Percentiles rank a stretch among this genome's conserved stretches.
These are phyloP conservation scores for Boletales sp. DNA, from an alignment of 768 basidiomycete genomes.

Conservation along the genomic window DNA sequence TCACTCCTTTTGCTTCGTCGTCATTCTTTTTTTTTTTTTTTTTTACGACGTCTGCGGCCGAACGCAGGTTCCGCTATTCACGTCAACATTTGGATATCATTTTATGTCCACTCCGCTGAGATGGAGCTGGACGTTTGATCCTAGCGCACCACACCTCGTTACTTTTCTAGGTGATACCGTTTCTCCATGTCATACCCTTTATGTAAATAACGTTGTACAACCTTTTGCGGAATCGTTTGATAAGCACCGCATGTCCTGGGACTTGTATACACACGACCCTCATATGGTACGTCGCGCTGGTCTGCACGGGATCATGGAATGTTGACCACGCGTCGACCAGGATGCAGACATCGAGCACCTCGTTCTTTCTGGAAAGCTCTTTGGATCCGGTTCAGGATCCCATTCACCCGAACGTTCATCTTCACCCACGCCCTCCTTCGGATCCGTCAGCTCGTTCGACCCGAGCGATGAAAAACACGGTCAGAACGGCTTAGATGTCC, in stretches of 20 bases:
- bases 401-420: conserved; percentile 64
- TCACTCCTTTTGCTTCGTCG: conserved; percentile 12
- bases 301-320: not conserved
- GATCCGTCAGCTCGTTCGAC: conserved; percentile 29
- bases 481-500: conserved; percentile 39
- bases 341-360: conserved; percentile 61
- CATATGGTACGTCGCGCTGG: conserved; percentile 13
- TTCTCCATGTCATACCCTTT: too few relatives aligned
- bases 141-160: not conserved
- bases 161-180: too few relatives aligned
- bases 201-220: too few relatives aligned
- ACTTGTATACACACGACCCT: not conserved
- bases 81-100: too few relatives aligned
- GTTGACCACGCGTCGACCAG: conserved; percentile 15
- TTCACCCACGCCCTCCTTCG: conserved; percentile 41
- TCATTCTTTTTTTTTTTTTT: not conserved
- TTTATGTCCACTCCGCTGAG: conserved; percentile 1
- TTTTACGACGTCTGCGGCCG: not conserved
- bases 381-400: conserved; percentile 50
- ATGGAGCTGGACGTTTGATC: conserved; percentile 19
- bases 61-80: too few relatives aligned
- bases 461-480: conserved; percentile 47
- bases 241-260: conserved; percentile 3
- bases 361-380: conserved; percentile 75
- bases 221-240: conserved; percentile 3